Evolutionary conservation across 1,284 basidiomycete species (phyloP), one percentile per base, ranked within the genome.

Genomic region (Austroboletus novae-zelandiae): DNA sequence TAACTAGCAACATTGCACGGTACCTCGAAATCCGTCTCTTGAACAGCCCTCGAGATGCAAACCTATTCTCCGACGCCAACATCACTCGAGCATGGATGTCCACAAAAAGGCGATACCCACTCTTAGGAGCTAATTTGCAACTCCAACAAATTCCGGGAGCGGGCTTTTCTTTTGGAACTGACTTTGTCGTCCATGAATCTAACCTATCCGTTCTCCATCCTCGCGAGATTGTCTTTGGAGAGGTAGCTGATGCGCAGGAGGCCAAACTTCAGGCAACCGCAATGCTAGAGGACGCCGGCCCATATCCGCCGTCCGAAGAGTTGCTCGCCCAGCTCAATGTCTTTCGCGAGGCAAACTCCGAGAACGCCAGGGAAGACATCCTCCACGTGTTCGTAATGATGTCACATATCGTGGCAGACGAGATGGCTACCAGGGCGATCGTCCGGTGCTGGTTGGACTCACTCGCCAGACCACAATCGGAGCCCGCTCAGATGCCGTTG

Each of bases 381-480:
- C 43, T 66, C 8, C 64, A 67, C 20, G 10, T 65, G 25, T 23
- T 65, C 27, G 4, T 46, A 4, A 4, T 61, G 2, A 42, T 45
- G 11, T 53, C 58, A 2, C 61, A 63, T 18, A 58, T 51, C 13
- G 37, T 65, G 25, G 52, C 56, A 3, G 61, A 63, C 9, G 47
- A 39, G 25, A 9, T 11, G 1, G 48, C 50, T 17, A 62, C 31
- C 11, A 49, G 11, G 29, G 52, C 55, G 7, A 34, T 64, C 25
- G 4, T 52, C 37, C 56, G 65, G 30, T 55, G 69, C 20, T 74
- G 83, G 46, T 61, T 83, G 48, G 71, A 81, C 34, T 63, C 71
- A 8, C 61, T 83, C 23, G 64, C 70, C 5, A 49, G 56, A 0
- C 58, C 59, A 4, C 58, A 41, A 1, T 3, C 27, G 1, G 40